Conservation (phyloP, 495 filamentous ascomycete species). For the Pyrenula massariospora region DNA sequence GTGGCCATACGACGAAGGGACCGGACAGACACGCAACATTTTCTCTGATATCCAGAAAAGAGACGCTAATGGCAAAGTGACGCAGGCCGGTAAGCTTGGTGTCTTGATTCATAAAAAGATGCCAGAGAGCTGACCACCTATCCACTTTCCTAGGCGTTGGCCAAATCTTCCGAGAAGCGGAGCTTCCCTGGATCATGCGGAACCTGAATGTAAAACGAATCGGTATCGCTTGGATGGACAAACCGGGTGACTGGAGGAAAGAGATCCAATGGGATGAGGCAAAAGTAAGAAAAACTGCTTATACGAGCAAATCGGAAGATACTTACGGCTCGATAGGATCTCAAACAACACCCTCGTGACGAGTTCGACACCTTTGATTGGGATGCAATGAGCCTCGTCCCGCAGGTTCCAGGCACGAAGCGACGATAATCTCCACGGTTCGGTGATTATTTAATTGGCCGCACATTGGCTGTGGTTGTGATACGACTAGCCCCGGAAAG, state of each 20-base stretch:
- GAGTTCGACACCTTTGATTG: not conserved
- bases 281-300: not conserved
- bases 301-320: not conserved
- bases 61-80: too few species aligned
- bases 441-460: too few species aligned
- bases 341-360: not conserved
- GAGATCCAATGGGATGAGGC: not conserved
- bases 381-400: not conserved
- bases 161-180: not conserved
- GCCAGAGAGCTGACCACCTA: not conserved
- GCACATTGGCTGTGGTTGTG: too few species aligned
- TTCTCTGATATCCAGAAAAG: too few species aligned
- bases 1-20: too few species aligned
- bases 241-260: not conserved
- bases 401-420: not conserved
- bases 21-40: too few species aligned
- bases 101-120: too few species aligned
- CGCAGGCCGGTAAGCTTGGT: too few species aligned
- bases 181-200: not conserved
- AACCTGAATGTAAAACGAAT: not conserved
- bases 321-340: not conserved
- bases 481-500: too few species aligned
- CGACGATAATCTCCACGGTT: too few species aligned
- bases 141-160: not conserved
- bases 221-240: not conserved